phyloP scores from a whole-genome alignment of 139 green algal genomes.

The Chlorella sp. region DNA sequence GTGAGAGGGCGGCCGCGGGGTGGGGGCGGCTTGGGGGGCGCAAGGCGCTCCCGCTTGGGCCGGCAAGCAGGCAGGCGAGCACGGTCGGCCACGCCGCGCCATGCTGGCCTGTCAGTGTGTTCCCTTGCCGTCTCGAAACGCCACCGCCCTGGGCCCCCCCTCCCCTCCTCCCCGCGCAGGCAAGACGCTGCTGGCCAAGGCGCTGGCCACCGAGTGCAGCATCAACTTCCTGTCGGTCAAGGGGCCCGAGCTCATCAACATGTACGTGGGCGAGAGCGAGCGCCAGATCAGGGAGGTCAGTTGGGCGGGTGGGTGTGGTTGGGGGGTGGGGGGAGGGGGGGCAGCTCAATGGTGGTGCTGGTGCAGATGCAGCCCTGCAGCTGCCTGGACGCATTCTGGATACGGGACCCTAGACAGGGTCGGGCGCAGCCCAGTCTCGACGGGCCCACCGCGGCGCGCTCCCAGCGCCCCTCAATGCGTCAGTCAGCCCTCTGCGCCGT shows the following conservation, averaged over 20 bases:
- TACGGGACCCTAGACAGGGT: too few species aligned
- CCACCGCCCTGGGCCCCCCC: background rate
- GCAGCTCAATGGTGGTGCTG: background rate
- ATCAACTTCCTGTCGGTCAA: conserved; percentile 92
- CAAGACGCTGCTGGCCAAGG: conserved; percentile 93
- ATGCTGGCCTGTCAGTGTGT: too few species aligned
- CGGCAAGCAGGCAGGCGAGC: too few species aligned
- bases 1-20: conserved; percentile 9
- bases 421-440: too few species aligned
- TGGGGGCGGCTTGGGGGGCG: too few species aligned
- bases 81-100: too few species aligned
- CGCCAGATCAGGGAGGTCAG: conserved; percentile 60
- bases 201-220: conserved; percentile 85
- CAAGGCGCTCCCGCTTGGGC: too few species aligned
- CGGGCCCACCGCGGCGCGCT: background rate
- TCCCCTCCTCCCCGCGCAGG: conserved; percentile 68
- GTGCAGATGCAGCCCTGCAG: conserved; percentile 28
- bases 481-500: background rate
- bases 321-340: background rate
- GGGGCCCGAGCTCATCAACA: conserved; percentile 93
- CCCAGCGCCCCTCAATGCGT: background rate
- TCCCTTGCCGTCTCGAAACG: background rate
- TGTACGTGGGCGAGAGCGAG: conserved; percentile 92
- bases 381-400: conserved; percentile 43
- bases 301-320: background rate